Conservation (phyloP, 345 rosid genomes). For the Populus euphratica region DNA sequence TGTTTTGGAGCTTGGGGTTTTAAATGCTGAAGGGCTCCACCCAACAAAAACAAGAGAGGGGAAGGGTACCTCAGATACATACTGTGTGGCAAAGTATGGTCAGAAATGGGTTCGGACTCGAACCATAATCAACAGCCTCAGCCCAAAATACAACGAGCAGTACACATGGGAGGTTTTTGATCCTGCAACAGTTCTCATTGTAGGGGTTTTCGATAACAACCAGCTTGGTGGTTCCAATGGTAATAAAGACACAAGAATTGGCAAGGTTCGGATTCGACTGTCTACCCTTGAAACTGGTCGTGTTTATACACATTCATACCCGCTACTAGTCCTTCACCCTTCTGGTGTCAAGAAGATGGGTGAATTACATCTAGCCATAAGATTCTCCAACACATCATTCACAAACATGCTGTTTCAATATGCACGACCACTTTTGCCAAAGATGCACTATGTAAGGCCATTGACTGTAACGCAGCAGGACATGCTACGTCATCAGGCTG, state of each 20-base stretch:
- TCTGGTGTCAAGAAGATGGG: constrained; percentile 35
- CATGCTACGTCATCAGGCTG: constrained; percentile 28
- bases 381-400: constrained; percentile 25
- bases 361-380: constrained; percentile 26
- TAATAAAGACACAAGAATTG: constrained; percentile 16
- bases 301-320: constrained; percentile 31
- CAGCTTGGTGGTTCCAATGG: constrained; percentile 24
- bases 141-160: constrained; percentile 31
- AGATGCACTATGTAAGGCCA: constrained; percentile 33
- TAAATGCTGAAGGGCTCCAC: constrained; percentile 28
- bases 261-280: constrained; percentile 33
- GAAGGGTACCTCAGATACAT: constrained; percentile 29
- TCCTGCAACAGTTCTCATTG: constrained; percentile 27
- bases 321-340: constrained; percentile 25
- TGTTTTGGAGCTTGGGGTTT: constrained; percentile 28
- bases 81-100: constrained; percentile 30
- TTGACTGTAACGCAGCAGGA: constrained; percentile 30
- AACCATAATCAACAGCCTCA: constrained; percentile 29
- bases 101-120: constrained; percentile 32
- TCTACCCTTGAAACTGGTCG: constrained; percentile 33
- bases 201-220: constrained; percentile 27
- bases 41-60: constrained; percentile 32
- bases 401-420: constrained; percentile 22
- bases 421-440: constrained; percentile 27
- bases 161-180: constrained; percentile 34